Evolutionary conservation across 1,284 basidiomycete genomes (phyloP).

Genomic region (Prillingera fragicola): DNA sequence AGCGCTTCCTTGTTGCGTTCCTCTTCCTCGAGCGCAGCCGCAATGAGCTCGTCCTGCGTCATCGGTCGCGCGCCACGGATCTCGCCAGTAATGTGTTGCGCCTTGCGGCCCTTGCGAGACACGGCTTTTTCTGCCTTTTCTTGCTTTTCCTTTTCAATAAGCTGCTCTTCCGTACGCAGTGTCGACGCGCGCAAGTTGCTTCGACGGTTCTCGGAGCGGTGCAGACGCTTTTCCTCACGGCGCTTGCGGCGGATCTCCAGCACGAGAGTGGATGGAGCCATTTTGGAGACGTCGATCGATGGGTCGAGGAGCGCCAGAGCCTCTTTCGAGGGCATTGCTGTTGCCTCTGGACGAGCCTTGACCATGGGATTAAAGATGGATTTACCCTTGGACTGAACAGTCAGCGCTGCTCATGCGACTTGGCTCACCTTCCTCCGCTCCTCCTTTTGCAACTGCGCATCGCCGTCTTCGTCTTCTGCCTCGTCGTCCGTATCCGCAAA

Average conservation of each 20-base stretch:
- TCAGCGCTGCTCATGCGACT: background rate
- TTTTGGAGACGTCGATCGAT: conserved; percentile 27
- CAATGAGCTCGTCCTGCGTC: conserved; percentile 52
- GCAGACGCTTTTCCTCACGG: conserved; percentile 34
- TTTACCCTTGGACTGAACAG: conserved; percentile 29
- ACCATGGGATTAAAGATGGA: conserved; percentile 31
- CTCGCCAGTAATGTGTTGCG: conserved; percentile 38
- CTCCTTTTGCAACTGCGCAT: conserved; percentile 29
- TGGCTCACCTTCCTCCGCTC: conserved; percentile 31
- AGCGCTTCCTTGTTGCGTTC: conserved; percentile 52
- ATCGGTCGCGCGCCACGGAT: conserved; percentile 28
- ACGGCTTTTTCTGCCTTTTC: conserved; percentile 16
- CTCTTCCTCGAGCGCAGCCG: conserved; percentile 52
- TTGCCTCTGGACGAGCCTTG: conserved; percentile 10
- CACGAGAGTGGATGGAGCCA: conserved; percentile 44
- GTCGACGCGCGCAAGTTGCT: conserved; percentile 42
- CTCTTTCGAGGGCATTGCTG: conserved; percentile 7
- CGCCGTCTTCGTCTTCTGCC: conserved; percentile 36
- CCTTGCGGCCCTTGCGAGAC: conserved; percentile 22
- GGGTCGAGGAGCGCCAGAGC: conserved; percentile 26
- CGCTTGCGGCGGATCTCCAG: conserved; percentile 35
- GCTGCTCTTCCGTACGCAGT: conserved; percentile 31
- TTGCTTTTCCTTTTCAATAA: conserved; percentile 25
- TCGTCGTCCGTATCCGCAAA: conserved; percentile 47
- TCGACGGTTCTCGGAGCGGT: conserved; percentile 33